Evolutionary conservation across 345 rosid species (phyloP).

Genomic region (Eucalyptus tenuipes): DNA sequence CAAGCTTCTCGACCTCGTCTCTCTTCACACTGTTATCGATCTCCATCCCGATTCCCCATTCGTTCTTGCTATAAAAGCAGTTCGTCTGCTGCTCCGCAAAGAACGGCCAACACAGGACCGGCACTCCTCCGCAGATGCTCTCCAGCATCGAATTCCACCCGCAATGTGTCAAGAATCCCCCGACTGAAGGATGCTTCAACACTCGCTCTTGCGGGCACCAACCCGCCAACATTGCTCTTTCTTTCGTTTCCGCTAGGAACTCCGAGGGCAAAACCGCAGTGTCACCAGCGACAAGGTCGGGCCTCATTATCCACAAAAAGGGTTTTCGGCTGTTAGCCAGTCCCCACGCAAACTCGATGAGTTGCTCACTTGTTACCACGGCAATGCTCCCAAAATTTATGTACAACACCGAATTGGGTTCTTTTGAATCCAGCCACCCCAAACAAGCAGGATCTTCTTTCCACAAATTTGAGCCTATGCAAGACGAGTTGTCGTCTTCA

Average conservation of each 20-base stretch:
- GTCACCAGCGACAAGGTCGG: background rate
- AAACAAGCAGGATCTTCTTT: constrained; percentile 6
- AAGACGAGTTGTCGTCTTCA: background rate
- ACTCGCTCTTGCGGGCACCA: constrained; percentile 14
- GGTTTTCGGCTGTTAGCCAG: constrained; percentile 2
- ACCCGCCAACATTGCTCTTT: background rate
- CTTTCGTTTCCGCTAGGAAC: background rate
- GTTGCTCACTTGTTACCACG: background rate
- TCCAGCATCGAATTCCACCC: constrained; percentile 17
- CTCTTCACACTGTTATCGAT: constrained; percentile 20
- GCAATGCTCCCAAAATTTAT: constrained; percentile 10
- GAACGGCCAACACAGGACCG: constrained; percentile 13
- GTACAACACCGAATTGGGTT: constrained; percentile 4
- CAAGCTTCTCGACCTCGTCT: constrained; percentile 13
- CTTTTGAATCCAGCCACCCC: constrained; percentile 1
- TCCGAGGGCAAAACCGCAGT: background rate
- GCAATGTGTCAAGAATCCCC: constrained; percentile 2
- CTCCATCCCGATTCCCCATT: constrained; percentile 36
- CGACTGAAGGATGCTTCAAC: background rate
- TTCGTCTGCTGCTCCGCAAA: constrained; percentile 12
- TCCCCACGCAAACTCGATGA: constrained; percentile 11
- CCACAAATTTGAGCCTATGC: constrained; percentile 1
- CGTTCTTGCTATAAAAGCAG: constrained; percentile 6
- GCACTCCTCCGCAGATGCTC: constrained; percentile 5
- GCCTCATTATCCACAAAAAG: constrained; percentile 7